Evolutionary conservation across 176 grass and related monocot genomes (phyloP).

Genomic region (Juncus effusus): DNA sequence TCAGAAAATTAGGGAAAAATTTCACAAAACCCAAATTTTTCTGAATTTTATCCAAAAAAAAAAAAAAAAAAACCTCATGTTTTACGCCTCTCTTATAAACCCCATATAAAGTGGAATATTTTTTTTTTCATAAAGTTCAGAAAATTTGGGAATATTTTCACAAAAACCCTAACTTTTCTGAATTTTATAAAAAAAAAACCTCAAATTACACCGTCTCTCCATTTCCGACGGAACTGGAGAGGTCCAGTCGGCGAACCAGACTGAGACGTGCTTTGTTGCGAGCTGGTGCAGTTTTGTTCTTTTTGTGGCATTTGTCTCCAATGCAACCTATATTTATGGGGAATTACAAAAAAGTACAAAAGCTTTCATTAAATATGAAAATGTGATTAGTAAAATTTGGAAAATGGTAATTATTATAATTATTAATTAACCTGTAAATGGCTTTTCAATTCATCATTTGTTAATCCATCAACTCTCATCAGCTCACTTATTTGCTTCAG

Average conservation of each 20-base stretch:
- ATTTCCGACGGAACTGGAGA: conserved; percentile 47
- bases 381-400: background rate
- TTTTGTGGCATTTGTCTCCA: conserved; percentile 38
- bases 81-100: too few relatives aligned
- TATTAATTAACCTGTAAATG: conserved; percentile 62
- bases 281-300: conserved; percentile 47
- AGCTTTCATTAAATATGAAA: background rate
- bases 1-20: too few relatives aligned
- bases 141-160: too few relatives aligned
- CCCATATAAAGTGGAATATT: too few relatives aligned
- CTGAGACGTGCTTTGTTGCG: too few relatives aligned
- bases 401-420: background rate
- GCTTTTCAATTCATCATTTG: conserved; percentile 92
- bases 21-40: too few relatives aligned
- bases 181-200: too few relatives aligned
- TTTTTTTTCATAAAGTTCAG: too few relatives aligned
- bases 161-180: too few relatives aligned
- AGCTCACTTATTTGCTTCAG: conserved; percentile 98
- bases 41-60: too few relatives aligned
- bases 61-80: too few relatives aligned
- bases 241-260: conserved; percentile 72
- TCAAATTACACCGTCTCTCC: conserved; percentile 32
- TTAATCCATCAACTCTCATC: too few relatives aligned
- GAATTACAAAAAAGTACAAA: background rate
- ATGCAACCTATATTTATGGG: conserved; percentile 84